These are phyloP conservation scores for Penicillium cataractarum DNA, from an alignment of 495 filamentous ascomycete species.

Conservation along the genomic window DNA sequence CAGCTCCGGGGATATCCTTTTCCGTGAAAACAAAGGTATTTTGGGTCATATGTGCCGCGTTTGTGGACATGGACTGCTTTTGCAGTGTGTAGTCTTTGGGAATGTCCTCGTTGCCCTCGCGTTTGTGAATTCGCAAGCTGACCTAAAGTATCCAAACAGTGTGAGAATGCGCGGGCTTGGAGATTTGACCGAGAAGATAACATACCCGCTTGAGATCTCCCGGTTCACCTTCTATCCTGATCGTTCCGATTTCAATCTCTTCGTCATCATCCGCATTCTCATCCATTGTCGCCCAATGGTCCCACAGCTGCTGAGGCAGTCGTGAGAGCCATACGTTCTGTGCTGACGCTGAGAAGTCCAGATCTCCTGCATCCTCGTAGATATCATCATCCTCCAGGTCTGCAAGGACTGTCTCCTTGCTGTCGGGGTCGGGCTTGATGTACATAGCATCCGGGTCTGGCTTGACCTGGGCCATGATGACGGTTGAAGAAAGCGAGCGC, in stretches of 20 bases:
- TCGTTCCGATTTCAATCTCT: slow-evolving; percentile 72
- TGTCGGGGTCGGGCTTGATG: slow-evolving; percentile 73
- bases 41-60: slow-evolving; percentile 49
- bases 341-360: slow-evolving; percentile 67
- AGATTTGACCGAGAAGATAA: background rate
- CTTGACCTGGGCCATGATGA: slow-evolving; percentile 44
- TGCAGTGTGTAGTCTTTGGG: slow-evolving; percentile 85
- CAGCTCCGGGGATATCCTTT: slow-evolving; percentile 36
- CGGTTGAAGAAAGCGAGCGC: background rate
- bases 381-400: slow-evolving; percentile 72
- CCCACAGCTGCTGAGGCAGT: slow-evolving; percentile 77
- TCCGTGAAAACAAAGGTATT: slow-evolving; percentile 72
- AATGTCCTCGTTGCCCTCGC: slow-evolving; percentile 63
- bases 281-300: slow-evolving; percentile 60
- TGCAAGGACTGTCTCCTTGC: slow-evolving; percentile 56
- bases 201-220: slow-evolving; percentile 58
- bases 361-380: slow-evolving; percentile 86
- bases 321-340: slow-evolving; percentile 72
- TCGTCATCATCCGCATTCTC: slow-evolving; percentile 66
- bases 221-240: slow-evolving; percentile 63
- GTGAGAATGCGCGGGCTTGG: slow-evolving; percentile 2
- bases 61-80: slow-evolving; percentile 53
- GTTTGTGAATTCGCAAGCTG: slow-evolving; percentile 55
- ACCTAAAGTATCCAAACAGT: slow-evolving; percentile 35
- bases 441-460: slow-evolving; percentile 42